Base-by-base conservation (phyloP, 1,284 basidiomycete genomes). In the Erythrobasidium hasegawianum region DNA sequence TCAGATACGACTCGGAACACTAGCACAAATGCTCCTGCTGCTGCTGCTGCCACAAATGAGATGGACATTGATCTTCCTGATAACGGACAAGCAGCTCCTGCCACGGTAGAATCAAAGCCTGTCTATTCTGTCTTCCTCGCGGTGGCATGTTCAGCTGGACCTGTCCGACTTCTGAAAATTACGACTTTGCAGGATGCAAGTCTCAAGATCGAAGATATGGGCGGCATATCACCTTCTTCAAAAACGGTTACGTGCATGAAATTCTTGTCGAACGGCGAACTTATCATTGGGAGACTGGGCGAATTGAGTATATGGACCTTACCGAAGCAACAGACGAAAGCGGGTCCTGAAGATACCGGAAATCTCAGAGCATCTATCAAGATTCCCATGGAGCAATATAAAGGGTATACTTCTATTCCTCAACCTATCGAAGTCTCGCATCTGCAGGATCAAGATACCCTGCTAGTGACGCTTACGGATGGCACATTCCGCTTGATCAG, bases 401-500 rank as follows among this genome's bases (percentile, higher is more conserved):
- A 41, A 2, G 62, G 62, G 8, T 65, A 47, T 40, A 58, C 62
- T 16, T 55, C 50, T 38, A 50, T 58, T 20, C 20, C 62, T 5
- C 39, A 1, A 22, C 56, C 47, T 5, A 26, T 58, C 20, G 56
- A 65, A n/a, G 5, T 58, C 27, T 27, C 47, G 27, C 9, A 13
- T 22, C 27, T 58, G 18, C 55, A 16, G 2, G 13, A 4, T 9
- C 38, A 41, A 5, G 29, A 58, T 24, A 13, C 13, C 10, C 2
- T 57, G 9, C 20, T 58, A 2, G 29, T 58, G 13, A 52, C 62
- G 1, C 39, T 65, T 29, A 41, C 27, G 4, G 62, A 65, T 29
- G 62, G 62, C 2, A 65, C 62, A 2, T 33, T 65, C 2, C 62
- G 62, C 20, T 33, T 22, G 14, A 50, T 65, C 45, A 18, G 11